phyloP scores from a whole-genome alignment of 768 basidiomycete genomes.

The Lentinula sp. region DNA sequence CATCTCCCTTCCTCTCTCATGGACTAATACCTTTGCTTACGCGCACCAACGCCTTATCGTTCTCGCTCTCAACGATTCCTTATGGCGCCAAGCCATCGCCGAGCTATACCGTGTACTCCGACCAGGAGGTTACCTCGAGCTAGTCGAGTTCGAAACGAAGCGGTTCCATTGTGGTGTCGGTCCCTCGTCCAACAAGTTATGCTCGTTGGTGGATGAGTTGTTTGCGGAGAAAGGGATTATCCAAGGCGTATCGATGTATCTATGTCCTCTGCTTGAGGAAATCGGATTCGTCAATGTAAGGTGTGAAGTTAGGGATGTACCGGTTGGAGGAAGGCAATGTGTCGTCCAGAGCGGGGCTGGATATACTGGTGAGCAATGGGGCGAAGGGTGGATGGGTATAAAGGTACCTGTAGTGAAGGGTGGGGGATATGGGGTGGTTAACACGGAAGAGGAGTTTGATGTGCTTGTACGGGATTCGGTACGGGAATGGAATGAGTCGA shows the following conservation, averaged over 20 bases:
- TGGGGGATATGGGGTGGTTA: background rate
- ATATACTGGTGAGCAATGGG: background rate
- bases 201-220: background rate
- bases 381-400: background rate
- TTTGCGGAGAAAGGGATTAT: background rate
- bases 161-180: background rate
- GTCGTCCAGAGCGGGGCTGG: too few species aligned
- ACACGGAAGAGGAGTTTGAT: background rate
- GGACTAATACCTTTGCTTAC: background rate
- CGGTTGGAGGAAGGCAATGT: background rate
- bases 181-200: background rate
- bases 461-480: background rate
- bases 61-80: background rate
- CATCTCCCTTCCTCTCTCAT: background rate
- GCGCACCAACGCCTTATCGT: background rate
- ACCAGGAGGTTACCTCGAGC: background rate
- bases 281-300: background rate
- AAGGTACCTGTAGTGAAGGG: background rate
- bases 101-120: background rate
- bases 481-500: background rate
- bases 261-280: background rate
- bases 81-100: background rate
- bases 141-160: background rate
- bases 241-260: background rate
- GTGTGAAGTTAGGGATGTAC: background rate